Percentiles rank a stretch among this genome's conserved stretches.
These are phyloP conservation scores for Fagopyrum homotropicum DNA, from an alignment of 148 eudicot genomes.

Conservation along the genomic window DNA sequence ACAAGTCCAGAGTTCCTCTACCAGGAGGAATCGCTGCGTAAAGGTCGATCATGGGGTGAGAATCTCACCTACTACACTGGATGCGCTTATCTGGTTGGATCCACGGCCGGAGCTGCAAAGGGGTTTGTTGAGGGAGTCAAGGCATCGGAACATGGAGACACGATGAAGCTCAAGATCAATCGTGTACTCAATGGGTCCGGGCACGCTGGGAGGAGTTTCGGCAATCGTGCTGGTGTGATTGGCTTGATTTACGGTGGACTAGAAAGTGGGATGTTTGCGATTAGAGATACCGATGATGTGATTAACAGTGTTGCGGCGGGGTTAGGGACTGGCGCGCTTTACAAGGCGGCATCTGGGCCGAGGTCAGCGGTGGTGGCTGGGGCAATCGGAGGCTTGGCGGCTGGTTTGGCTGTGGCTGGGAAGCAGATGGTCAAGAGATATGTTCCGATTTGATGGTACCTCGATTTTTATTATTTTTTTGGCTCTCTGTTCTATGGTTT, in stretches of 20 bases:
- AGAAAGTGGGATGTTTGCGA: slow-evolving; percentile 62
- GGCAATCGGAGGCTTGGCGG: slow-evolving; percentile 70
- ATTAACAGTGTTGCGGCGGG: slow-evolving; percentile 80
- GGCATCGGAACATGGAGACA: slow-evolving; percentile 51
- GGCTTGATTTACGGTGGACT: slow-evolving; percentile 74
- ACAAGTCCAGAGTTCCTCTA: slow-evolving; percentile 75
- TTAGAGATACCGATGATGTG: slow-evolving; percentile 70
- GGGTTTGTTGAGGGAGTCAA: slow-evolving; percentile 45
- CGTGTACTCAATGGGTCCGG: slow-evolving; percentile 67
- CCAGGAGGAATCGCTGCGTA: slow-evolving; percentile 62
- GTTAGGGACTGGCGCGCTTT: slow-evolving; percentile 73
- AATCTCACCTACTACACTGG: slow-evolving; percentile 89
- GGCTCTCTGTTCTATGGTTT: not conserved
- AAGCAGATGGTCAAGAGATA: slow-evolving; percentile 68
- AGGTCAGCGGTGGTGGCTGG: slow-evolving; percentile 85
- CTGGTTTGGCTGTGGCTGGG: slow-evolving; percentile 57
- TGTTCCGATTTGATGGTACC: slow-evolving; percentile 27
- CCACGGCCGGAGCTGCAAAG: slow-evolving; percentile 47
- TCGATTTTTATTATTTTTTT: not conserved
- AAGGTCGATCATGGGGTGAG: slow-evolving; percentile 87
- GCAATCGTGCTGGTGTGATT: slow-evolving; percentile 67
- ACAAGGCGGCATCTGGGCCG: slow-evolving; percentile 74
- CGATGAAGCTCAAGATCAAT: slow-evolving; percentile 55
- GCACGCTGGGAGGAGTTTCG: slow-evolving; percentile 50
- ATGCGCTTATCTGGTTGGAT: slow-evolving; percentile 56